These are phyloP conservation scores for Candida labiduridarum DNA, from an alignment of 1,139 yeast species.

Conservation along the genomic window DNA sequence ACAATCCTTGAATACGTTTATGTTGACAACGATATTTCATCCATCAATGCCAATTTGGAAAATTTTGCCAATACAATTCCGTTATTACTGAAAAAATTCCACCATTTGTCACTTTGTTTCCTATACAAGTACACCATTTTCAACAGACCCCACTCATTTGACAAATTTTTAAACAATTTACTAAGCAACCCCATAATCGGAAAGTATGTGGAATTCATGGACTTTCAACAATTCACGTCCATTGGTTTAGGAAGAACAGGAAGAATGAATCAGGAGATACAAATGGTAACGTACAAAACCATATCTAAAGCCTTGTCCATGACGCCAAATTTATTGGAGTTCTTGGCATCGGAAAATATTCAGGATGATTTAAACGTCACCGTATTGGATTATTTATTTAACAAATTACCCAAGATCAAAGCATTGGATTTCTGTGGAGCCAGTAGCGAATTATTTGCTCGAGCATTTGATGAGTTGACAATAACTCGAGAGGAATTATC, in stretches of 20 bases:
- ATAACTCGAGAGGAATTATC: conserved; percentile 27
- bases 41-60: conserved; percentile 47
- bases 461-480: conserved; percentile 54
- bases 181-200: conserved; percentile 55
- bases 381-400: conserved; percentile 62
- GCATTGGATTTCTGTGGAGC: conserved; percentile 91
- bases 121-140: conserved; percentile 71
- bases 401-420: conserved; percentile 59
- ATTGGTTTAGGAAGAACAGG: conserved; percentile 90
- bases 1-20: conserved; percentile 48
- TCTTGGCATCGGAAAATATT: conserved; percentile 81
- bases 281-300: conserved; percentile 81
- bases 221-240: conserved; percentile 86
- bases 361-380: conserved; percentile 77
- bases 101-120: conserved; percentile 38
- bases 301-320: conserved; percentile 61
- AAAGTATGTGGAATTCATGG: conserved; percentile 71
- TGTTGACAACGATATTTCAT: conserved; percentile 38
- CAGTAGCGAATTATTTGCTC: conserved; percentile 61
- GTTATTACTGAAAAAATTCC: conserved; percentile 37
- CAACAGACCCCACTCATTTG: conserved; percentile 82
- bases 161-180: conserved; percentile 64
- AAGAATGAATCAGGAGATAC: conserved; percentile 87
- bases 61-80: conserved; percentile 45
- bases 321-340: conserved; percentile 73